Percentiles rank a stretch among this genome's conserved stretches.
phyloP scores from a whole-genome alignment of 108 stramenopile genomes.

The Conticribra guillardii region DNA sequence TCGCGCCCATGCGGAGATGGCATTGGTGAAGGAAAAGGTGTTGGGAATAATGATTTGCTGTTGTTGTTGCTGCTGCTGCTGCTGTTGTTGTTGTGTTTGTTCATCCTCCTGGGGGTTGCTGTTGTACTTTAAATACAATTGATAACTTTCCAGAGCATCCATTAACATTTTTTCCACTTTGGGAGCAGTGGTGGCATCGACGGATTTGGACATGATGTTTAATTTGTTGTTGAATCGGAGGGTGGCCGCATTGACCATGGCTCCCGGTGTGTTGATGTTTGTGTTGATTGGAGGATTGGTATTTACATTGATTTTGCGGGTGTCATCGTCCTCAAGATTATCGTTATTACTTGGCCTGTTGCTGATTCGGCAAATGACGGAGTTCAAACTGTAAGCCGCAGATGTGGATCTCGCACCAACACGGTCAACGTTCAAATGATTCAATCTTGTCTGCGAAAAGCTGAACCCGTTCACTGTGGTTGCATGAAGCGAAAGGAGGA shows the following conservation, averaged over 20 bases:
- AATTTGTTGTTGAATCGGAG: constrained; percentile 45
- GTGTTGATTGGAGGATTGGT: too few species aligned
- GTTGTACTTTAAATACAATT: constrained; percentile 2
- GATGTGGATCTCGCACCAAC: too few species aligned
- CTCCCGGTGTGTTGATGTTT: too few species aligned
- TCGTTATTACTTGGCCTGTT: too few species aligned
- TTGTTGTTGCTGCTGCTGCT: background rate
- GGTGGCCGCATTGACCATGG: constrained; percentile 43
- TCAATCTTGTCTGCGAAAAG: too few species aligned
- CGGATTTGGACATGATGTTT: constrained; percentile 32
- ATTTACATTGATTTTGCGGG: too few species aligned
- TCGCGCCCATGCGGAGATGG: constrained; percentile 67
- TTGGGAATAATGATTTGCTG: constrained; percentile 34
- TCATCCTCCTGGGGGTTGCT: constrained; percentile 3
- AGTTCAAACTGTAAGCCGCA: too few species aligned
- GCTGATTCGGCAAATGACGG: too few species aligned
- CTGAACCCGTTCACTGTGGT: too few species aligned
- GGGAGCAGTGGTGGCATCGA: constrained; percentile 33
- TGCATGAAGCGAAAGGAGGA: too few species aligned
- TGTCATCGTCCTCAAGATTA: too few species aligned
- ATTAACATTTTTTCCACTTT: constrained; percentile 34
- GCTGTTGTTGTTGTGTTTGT: background rate
- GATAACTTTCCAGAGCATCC: constrained; percentile 36
- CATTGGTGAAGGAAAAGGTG: constrained; percentile 55
- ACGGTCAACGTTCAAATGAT: too few species aligned